Base-by-base conservation (phyloP, 140 eudicot species). In the Bidens hawaiensis region DNA sequence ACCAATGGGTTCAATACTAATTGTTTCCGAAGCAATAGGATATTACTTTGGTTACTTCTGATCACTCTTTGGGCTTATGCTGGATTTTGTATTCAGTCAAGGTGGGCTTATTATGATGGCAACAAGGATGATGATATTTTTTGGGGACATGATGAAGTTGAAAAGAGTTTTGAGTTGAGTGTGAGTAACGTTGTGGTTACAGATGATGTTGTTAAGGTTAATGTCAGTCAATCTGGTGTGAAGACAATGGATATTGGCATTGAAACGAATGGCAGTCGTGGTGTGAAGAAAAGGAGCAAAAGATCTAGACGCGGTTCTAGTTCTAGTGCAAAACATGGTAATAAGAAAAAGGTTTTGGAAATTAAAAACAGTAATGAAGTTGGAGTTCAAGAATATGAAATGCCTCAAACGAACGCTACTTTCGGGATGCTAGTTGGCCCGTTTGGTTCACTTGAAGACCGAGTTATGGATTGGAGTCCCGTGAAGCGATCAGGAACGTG, bases 1-100 rank as follows among this genome's bases (percentile, higher is more conserved):
- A n/a, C n/a, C n/a, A n/a, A n/a, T 33, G 60, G 60, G 16, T 62
- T 75, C 63, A 60, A 67, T 66, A 25, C 73, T 65, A 80, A 78
- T 34, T 84, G 85, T 74, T 81, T 87, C 46, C 72, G 84, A 69
- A 82, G 85, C 62, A 79, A 87, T 46, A 73, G 88, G 40, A 72
- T 93, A 33, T 80, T 93, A 22, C 85, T 88, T 33, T 93, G 99
- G 99, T 68, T 93, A 79, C 91, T 93, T 74, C 67, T 93, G 79
- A 88, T 93, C 62, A 93, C 96, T 67, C 84, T 93, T 49, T 93
- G 99, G 99, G 81, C 94, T 25, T 93, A 93, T 74, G 99, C 81
- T 52, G 96, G 95, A 54, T 88, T 93, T 66, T 88, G 83, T 68
- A 38, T 88, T 14, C 99, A 93, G 77, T 88, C 99, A 8, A 85